Evolutionary conservation across 306 rosid genomes (phyloP).

Genomic region (Mucuna pruriens): DNA sequence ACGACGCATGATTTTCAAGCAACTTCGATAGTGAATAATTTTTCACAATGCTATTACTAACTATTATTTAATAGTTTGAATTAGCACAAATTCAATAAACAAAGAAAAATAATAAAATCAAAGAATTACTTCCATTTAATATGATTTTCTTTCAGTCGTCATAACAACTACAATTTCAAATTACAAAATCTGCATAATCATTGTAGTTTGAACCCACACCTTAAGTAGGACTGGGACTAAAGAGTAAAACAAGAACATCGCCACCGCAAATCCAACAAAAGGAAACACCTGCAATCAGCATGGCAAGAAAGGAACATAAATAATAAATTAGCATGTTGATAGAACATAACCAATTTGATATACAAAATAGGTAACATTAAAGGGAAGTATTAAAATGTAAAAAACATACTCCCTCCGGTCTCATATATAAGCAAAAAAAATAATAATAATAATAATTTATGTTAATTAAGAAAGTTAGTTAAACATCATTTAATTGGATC

Average conservation of each 20-base stretch:
- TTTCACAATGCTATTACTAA: not conserved
- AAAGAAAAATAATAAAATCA: not conserved
- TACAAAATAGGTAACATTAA: not conserved
- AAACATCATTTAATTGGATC: too few species aligned
- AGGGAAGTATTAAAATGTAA: not conserved
- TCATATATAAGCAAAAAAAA: too few species aligned
- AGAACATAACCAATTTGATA: not conserved
- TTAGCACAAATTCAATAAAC: not conserved
- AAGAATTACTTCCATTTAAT: not conserved
- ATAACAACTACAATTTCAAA: conserved; percentile 11
- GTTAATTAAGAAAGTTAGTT: too few species aligned
- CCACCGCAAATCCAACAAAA: conserved; percentile 75
- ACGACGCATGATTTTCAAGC: not conserved
- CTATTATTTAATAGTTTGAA: not conserved
- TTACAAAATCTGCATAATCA: not conserved
- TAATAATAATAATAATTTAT: too few species aligned
- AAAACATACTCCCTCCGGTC: too few species aligned
- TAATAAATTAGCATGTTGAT: conserved; percentile 10
- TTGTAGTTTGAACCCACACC: conserved; percentile 51
- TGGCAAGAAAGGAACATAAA: conserved; percentile 14
- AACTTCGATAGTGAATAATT: not conserved
- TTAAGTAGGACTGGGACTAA: conserved; percentile 73
- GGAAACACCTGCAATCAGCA: conserved; percentile 70
- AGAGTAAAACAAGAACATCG: conserved; percentile 83
- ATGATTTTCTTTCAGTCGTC: not conserved